phyloP scores from a whole-genome alignment of 345 rosid species.

The Eucalyptus marginata region DNA sequence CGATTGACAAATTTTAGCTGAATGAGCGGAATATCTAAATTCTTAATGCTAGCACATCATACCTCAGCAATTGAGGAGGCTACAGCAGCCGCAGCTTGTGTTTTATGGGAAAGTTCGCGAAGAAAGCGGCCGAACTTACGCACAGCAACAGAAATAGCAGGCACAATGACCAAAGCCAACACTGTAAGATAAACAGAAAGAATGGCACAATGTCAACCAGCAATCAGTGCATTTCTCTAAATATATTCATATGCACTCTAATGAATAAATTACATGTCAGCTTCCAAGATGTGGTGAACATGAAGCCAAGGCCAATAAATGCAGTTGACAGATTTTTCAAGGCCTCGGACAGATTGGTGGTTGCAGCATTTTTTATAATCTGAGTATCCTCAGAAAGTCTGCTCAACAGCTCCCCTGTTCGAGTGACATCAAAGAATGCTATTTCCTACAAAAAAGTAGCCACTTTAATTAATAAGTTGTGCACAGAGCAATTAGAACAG shows the following conservation, averaged over 20 bases:
- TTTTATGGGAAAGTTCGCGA: conserved; percentile 85
- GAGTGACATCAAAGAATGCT: conserved; percentile 40
- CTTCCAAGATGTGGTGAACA: conserved; percentile 37
- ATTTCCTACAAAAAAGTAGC: conserved; percentile 17
- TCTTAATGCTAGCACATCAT: background rate
- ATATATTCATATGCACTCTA: background rate
- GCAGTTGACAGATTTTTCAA: conserved; percentile 29
- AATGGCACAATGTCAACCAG: background rate
- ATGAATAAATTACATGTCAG: conserved; percentile 17
- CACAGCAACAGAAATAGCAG: conserved; percentile 64
- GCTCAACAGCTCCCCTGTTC: conserved; percentile 43
- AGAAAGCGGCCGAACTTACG: conserved; percentile 65
- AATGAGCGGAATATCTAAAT: background rate
- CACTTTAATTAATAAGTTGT: background rate
- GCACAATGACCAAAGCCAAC: conserved; percentile 78
- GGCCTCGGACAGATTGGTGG: conserved; percentile 42
- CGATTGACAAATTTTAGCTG: background rate
- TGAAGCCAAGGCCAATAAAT: conserved; percentile 27
- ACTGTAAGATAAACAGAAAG: conserved; percentile 20
- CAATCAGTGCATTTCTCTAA: background rate
- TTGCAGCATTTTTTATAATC: conserved; percentile 42
- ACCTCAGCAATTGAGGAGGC: conserved; percentile 99
- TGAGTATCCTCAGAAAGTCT: conserved; percentile 43
- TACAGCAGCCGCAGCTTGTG: conserved; percentile 94
- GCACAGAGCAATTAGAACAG: background rate